phyloP scores from a whole-genome alignment of 345 rosid species.

The Brassica cretica region DNA sequence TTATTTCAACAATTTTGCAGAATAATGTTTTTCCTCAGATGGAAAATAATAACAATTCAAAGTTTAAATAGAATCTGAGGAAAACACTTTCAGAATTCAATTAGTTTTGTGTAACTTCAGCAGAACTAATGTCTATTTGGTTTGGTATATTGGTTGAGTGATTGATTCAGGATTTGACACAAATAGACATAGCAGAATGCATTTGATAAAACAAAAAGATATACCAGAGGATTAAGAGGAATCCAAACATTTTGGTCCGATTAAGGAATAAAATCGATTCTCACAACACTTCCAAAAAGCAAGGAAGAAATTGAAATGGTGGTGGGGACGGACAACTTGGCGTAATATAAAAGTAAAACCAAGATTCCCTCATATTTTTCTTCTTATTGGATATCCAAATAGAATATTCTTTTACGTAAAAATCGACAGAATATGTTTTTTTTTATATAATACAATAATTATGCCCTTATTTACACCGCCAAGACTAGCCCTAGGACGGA shows the following conservation, averaged over 20 bases:
- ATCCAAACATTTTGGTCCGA: constrained; percentile 8
- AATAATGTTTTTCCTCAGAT: not conserved
- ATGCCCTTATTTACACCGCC: not conserved
- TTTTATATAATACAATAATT: not conserved
- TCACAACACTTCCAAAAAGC: not conserved
- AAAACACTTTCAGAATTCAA: not conserved
- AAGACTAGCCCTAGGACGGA: too few species aligned
- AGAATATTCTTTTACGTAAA: constrained; percentile 25
- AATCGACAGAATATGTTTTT: not conserved
- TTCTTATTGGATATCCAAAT: constrained; percentile 32
- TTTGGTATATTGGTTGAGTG: not conserved
- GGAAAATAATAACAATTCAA: not conserved
- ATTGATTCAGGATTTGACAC: not conserved
- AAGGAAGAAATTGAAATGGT: constrained; percentile 8
- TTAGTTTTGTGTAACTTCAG: not conserved
- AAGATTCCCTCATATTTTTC: constrained; percentile 6
- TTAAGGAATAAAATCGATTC: not conserved
- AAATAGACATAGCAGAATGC: not conserved
- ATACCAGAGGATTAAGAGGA: not conserved
- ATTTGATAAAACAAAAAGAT: too few species aligned
- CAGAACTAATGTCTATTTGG: not conserved
- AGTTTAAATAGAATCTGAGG: not conserved
- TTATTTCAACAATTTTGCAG: not conserved
- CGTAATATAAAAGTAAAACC: constrained; percentile 27
- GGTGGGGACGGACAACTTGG: constrained; percentile 34